A percentile compares a stretch with the other conserved stretches of the same genome.
Conservation (phyloP, 805 yeast genomes). For the Scheffersomyces spartinae region DNA sequence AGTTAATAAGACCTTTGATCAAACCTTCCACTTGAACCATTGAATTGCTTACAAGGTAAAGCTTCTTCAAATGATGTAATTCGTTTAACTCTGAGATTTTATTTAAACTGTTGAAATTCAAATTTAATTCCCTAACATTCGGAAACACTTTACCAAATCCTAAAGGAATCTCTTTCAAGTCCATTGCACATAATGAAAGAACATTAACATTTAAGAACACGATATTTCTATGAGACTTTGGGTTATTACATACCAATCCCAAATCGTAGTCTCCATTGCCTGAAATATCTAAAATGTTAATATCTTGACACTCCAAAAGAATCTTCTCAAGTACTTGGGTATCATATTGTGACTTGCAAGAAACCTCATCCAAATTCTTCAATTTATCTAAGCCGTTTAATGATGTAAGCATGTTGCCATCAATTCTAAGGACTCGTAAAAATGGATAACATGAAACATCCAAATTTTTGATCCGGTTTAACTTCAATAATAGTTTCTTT, state of each 20-base stretch:
- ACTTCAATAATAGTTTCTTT: constrained; percentile 26
- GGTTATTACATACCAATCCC: constrained; percentile 2
- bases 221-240: constrained; percentile 1
- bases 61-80: constrained; percentile 22
- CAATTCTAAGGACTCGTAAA: constrained; percentile 33
- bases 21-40: constrained; percentile 22
- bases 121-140: constrained; percentile 33
- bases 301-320: constrained; percentile 11
- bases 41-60: constrained; percentile 36
- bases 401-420: constrained; percentile 23
- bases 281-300: constrained; percentile 26
- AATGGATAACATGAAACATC: constrained; percentile 22
- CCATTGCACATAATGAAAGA: constrained; percentile 37
- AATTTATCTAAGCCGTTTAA: constrained; percentile 15
- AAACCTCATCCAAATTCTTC: constrained; percentile 28
- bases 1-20: constrained; percentile 16
- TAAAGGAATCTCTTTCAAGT: constrained; percentile 25
- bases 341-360: constrained; percentile 25
- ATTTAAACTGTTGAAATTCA: constrained; percentile 36
- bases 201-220: constrained; percentile 23
- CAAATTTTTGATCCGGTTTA: constrained; percentile 21
- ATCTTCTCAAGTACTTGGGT: constrained; percentile 9
- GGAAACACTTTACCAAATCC: constrained; percentile 31
- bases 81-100: constrained; percentile 21
- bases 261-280: constrained; percentile 17